Percentiles rank a stretch among this genome's conserved stretches.
These are phyloP conservation scores for Penicillium sp. DNA, from an alignment of 2,329 filamentous ascomycete genomes.

Conservation along the genomic window DNA sequence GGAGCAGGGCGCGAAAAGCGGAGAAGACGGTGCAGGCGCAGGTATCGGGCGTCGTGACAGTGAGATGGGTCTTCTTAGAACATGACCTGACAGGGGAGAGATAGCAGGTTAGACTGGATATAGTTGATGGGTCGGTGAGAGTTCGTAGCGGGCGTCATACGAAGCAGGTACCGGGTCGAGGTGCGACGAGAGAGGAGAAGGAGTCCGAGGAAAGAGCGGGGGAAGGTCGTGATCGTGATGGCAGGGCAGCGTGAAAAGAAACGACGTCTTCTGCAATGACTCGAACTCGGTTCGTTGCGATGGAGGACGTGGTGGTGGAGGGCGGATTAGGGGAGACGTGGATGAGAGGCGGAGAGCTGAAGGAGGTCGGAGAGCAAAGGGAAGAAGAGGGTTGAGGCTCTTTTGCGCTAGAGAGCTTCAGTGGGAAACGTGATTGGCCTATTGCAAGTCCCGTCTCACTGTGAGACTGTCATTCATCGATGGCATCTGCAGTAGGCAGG, in stretches of 20 bases:
- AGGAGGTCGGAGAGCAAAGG: background rate
- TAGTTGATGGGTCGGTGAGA: constrained; percentile 9
- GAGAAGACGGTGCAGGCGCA: constrained; percentile 4
- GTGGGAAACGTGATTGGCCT: constrained; percentile 2
- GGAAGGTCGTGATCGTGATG: constrained; percentile 9
- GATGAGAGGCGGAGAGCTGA: constrained; percentile 4
- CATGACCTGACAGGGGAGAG: background rate
- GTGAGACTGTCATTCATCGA: constrained; percentile 6
- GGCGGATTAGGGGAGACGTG: constrained; percentile 4
- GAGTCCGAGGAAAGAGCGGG: background rate
- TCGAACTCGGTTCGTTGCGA: background rate
- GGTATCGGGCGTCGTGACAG: background rate
- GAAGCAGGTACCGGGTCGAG: constrained; percentile 9
- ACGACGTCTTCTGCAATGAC: background rate
- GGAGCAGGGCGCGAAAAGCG: constrained; percentile 6
- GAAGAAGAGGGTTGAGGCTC: constrained; percentile 8
- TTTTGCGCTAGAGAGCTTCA: constrained; percentile 7
- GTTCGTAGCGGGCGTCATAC: constrained; percentile 3
- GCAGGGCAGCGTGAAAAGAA: background rate
- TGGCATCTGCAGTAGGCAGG: constrained; percentile 1
- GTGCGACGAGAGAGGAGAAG: constrained; percentile 6
- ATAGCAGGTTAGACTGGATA: background rate
- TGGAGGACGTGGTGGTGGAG: constrained; percentile 7
- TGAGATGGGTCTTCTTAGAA: background rate
- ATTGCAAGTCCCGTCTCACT: background rate